Base-by-base conservation (phyloP, 805 yeast species). In the Hanseniaspora clermontiae region DNA sequence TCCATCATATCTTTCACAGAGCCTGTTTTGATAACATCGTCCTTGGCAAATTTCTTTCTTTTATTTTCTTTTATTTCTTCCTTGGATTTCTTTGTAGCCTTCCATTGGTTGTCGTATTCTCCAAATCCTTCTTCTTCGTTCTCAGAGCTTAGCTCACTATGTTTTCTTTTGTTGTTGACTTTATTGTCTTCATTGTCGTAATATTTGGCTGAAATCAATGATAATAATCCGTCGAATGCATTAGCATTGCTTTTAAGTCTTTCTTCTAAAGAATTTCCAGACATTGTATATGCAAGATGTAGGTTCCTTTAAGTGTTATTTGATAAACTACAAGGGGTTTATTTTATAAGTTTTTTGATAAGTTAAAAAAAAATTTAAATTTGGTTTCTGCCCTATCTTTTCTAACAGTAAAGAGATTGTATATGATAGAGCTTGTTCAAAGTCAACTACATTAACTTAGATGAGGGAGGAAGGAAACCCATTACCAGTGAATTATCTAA, bases 171-270 rank as follows among this genome's bases (percentile, higher is more conserved):
- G 24, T 27, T 15, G 15, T n/a, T 45, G 40, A 52, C 57, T 46
- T 45, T 2, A 91, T 83, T 58, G 87, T 91, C 59, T 42, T 86
- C 96, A 68, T 90, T 96, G 67, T 87, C 89, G 68, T 91, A 91
- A 65, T 84, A 89, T 66, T 89, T 88, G 2, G 97, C 95, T 3
- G 97, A 97, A 58, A 91, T 90, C 68, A 91, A 73, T 20, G 96
- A 87, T 58, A 91, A 74, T 53, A 91, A 73, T 27, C 97, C 95
- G 66, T 87, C 87, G 68, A 91, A 91, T 4, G 96, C 88, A 52
- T 80, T 73, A 14, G 93, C 82, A 65, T 84, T 89, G 36, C 80
- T 80, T 69, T 84, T 82, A 62, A 86, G 77, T 61, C 95, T 81
- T 66, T 86, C 93, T 68, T 82, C 84, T 61, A 82, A 71, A 36